Evolutionary conservation across 2,329 filamentous ascomycete species (phyloP).

Genomic region (Blumeria hordei): DNA sequence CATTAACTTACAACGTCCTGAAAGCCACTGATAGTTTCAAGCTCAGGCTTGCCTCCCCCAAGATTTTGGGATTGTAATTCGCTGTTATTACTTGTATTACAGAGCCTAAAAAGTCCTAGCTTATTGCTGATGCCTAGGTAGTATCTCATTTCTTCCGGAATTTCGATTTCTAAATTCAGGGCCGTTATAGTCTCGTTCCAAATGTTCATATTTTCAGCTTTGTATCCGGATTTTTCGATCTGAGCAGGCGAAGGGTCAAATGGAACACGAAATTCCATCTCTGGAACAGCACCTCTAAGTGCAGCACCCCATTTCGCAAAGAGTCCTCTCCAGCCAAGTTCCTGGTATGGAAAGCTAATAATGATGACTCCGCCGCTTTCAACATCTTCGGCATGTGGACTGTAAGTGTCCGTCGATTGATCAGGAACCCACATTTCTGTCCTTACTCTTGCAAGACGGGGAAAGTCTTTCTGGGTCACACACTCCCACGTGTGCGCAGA

Average conservation of each 20-base stretch:
- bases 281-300: conserved; percentile 26
- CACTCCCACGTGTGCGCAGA: conserved; percentile 37
- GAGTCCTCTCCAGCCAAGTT: conserved; percentile 23
- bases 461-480: conserved; percentile 44
- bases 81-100: conserved; percentile 23
- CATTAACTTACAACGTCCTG: conserved; percentile 37
- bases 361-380: conserved; percentile 36
- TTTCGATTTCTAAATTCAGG: conserved; percentile 31
- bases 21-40: conserved; percentile 41
- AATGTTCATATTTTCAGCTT: conserved; percentile 34
- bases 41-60: conserved; percentile 29
- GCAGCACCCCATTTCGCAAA: conserved; percentile 24
- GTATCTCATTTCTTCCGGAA: conserved; percentile 35
- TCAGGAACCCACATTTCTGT: conserved; percentile 48
- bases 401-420: conserved; percentile 26
- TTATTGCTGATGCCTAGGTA: conserved; percentile 44
- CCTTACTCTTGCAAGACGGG: conserved; percentile 44
- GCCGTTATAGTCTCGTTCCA: conserved; percentile 33
- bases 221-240: conserved; percentile 33
- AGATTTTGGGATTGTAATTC: conserved; percentile 38
- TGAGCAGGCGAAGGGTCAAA: conserved; percentile 33
- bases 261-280: conserved; percentile 42
- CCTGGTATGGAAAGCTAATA: conserved; percentile 38
- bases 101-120: conserved; percentile 43
- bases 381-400: conserved; percentile 22